These are phyloP conservation scores for Mimosa bimucronata DNA, from an alignment of 306 rosid genomes.

Conservation along the genomic window DNA sequence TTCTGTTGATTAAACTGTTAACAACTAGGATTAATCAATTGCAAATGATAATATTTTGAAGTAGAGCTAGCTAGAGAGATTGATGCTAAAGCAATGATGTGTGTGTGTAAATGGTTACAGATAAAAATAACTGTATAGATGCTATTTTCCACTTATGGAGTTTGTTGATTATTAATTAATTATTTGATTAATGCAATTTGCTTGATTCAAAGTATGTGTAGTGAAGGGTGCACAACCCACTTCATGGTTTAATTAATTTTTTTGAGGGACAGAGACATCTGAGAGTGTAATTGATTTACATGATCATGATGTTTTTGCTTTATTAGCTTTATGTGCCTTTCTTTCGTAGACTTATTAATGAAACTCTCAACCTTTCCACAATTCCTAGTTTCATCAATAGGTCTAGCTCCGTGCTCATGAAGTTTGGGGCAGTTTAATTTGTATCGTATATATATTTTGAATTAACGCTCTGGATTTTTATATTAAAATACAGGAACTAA, in stretches of 20 bases:
- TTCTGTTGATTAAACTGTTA: neutral
- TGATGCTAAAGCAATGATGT: neutral
- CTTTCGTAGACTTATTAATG: slow-evolving; percentile 27
- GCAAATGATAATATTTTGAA: slow-evolving; percentile 3
- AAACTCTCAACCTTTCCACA: slow-evolving; percentile 26
- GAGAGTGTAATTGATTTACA: slow-evolving; percentile 32
- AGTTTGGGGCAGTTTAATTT: neutral
- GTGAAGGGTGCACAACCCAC: neutral
- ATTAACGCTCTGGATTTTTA: no score
- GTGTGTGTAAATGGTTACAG: neutral
- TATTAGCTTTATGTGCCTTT: slow-evolving; percentile 37
- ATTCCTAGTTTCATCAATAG: slow-evolving; percentile 24
- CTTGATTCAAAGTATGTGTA: neutral
- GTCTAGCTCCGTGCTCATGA: slow-evolving; percentile 4
- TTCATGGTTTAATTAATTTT: slow-evolving; percentile 15
- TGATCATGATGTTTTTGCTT: slow-evolving; percentile 37
- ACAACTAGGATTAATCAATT: slow-evolving; percentile 1
- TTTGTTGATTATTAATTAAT: neutral
- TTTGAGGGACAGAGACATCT: slow-evolving; percentile 32
- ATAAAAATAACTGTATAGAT: slow-evolving; percentile 2
- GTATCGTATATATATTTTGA: neutral
- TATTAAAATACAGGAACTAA: no score
- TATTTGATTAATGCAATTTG: slow-evolving; percentile 1
- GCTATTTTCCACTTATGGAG: neutral
- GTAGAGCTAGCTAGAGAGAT: neutral